phyloP scores from a whole-genome alignment of 2,329 filamentous ascomycete genomes.

The Exutisphaerella laricina region DNA sequence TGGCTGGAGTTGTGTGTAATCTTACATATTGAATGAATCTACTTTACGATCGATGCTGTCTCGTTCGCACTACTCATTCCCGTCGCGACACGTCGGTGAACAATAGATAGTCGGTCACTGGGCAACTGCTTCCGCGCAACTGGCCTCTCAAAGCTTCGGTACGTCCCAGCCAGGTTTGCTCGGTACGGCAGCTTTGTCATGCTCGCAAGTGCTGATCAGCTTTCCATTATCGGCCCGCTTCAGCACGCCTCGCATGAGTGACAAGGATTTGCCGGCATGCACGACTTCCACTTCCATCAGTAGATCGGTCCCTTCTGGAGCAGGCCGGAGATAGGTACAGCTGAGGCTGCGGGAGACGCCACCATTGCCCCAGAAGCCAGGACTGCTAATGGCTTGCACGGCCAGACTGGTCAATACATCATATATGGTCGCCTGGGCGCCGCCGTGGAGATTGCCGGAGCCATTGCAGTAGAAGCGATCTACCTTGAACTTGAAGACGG shows the following conservation, averaged over 20 bases:
- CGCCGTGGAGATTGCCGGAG: slow-evolving; percentile 48
- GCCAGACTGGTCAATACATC: slow-evolving; percentile 49
- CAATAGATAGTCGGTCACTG: too few relatives aligned
- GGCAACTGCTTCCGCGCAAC: too few relatives aligned
- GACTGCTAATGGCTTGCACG: slow-evolving; percentile 22
- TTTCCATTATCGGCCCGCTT: slow-evolving; percentile 33
- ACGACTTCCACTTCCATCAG: slow-evolving; percentile 42
- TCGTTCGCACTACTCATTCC: too few relatives aligned
- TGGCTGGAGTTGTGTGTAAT: too few relatives aligned
- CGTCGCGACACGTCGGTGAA: too few relatives aligned
- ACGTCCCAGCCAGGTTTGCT: slow-evolving; percentile 2
- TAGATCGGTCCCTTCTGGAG: slow-evolving; percentile 37
- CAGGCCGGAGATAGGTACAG: slow-evolving; percentile 43
- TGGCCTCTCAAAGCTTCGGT: slow-evolving; percentile 1
- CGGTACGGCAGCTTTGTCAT: slow-evolving; percentile 31
- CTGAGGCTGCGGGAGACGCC: slow-evolving; percentile 41
- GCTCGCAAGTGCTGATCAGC: slow-evolving; percentile 34
- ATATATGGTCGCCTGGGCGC: slow-evolving; percentile 47
- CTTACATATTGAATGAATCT: too few relatives aligned
- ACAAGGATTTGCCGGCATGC: slow-evolving; percentile 40
- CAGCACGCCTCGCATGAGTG: slow-evolving; percentile 38
- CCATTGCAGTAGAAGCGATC: slow-evolving; percentile 43
- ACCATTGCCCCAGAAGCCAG: slow-evolving; percentile 40
- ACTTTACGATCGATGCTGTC: too few relatives aligned
- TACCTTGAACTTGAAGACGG: slow-evolving; percentile 43